These are phyloP conservation scores for Gossypium bickii DNA, from an alignment of 345 rosid species.

Conservation along the genomic window DNA sequence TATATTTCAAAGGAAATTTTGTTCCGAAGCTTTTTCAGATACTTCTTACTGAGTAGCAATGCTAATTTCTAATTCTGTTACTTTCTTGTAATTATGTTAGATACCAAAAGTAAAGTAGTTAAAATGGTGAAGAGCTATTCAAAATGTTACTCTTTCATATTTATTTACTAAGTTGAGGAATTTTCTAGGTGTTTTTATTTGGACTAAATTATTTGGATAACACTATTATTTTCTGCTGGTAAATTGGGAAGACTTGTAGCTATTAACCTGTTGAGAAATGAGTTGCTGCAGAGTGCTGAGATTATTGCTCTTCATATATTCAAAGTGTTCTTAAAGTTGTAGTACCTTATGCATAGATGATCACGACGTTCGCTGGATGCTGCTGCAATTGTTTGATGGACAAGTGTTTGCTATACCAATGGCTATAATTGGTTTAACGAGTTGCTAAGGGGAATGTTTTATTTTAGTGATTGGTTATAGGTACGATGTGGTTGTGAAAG, in stretches of 20 bases:
- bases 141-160: not conserved
- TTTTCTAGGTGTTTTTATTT: not conserved
- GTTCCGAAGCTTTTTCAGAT: not conserved
- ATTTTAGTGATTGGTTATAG: not conserved
- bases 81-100: constrained; percentile 2
- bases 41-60: not conserved
- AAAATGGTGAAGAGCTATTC: not conserved
- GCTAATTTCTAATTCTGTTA: not conserved
- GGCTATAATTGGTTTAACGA: not conserved
- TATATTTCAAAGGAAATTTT: not conserved
- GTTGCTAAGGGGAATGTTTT: not conserved
- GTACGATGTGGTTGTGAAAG: not conserved
- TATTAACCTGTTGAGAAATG: not conserved
- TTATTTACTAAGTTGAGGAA: not conserved
- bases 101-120: not conserved
- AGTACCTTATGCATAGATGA: not conserved
- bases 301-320: not conserved
- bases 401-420: not conserved
- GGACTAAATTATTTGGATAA: not conserved
- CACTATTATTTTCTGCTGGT: not conserved
- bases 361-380: not conserved
- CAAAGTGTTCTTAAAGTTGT: not conserved
- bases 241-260: not conserved
- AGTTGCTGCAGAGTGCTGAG: not conserved
- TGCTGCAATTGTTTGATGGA: not conserved